These are phyloP conservation scores for Darksidea phi DNA, from an alignment of 495 filamentous ascomycete species.

Conservation along the genomic window DNA sequence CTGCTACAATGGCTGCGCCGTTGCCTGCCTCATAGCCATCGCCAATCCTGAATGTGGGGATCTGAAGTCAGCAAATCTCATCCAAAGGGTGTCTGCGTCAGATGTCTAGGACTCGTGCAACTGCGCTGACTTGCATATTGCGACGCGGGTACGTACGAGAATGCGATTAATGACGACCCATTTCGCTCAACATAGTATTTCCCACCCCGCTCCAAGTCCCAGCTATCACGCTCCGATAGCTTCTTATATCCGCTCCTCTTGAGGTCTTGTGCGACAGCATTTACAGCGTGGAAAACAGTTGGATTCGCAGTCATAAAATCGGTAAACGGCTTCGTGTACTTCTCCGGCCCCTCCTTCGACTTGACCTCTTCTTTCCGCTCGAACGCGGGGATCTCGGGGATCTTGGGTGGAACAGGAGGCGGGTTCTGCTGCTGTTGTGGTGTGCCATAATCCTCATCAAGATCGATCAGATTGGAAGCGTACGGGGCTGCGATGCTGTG, in stretches of 20 bases:
- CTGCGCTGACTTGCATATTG: too few species aligned
- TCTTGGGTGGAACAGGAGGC: slow-evolving; percentile 34
- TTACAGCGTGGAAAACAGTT: slow-evolving; percentile 86
- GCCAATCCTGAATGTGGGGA: slow-evolving; percentile 66
- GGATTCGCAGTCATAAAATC: slow-evolving; percentile 87
- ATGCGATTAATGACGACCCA: slow-evolving; percentile 82
- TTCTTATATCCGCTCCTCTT: slow-evolving; percentile 68
- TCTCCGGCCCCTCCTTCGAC: slow-evolving; percentile 21
- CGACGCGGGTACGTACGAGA: slow-evolving; percentile 54
- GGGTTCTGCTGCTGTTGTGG: slow-evolving; percentile 18
- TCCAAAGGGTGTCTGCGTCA: too few species aligned
- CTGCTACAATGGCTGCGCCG: slow-evolving; percentile 75
- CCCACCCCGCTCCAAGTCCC: slow-evolving; percentile 77
- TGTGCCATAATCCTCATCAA: slow-evolving; percentile 25
- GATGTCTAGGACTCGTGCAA: too few species aligned
- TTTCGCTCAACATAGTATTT: slow-evolving; percentile 90
- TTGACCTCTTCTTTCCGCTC: not conserved
- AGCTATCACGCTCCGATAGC: slow-evolving; percentile 75
- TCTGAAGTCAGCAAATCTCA: too few species aligned
- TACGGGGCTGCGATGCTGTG: slow-evolving; percentile 31
- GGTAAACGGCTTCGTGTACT: slow-evolving; percentile 78
- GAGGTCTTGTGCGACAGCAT: slow-evolving; percentile 69
- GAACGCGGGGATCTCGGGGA: slow-evolving; percentile 24
- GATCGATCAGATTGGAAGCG: slow-evolving; percentile 26
- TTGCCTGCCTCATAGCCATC: slow-evolving; percentile 80